These are phyloP conservation scores for Cercospora zeae-maydis DNA, from an alignment of 2,329 filamentous ascomycete species.

Conservation along the genomic window DNA sequence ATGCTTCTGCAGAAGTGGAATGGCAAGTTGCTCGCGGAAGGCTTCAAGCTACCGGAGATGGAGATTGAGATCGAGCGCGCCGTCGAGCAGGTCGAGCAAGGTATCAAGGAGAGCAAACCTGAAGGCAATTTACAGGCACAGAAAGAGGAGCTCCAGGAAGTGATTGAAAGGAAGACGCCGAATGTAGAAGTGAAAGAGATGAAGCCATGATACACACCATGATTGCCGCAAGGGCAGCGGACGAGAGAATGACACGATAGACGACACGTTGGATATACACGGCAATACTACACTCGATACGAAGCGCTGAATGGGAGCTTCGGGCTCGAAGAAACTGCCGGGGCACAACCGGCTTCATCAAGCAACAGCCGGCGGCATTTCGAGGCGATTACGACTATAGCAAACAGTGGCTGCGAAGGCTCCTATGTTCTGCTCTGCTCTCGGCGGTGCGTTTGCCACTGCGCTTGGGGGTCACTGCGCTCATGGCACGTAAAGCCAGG, in stretches of 20 bases:
- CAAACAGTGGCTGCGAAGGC: not conserved
- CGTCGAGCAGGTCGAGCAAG: constrained; percentile 49
- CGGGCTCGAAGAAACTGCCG: too few species aligned
- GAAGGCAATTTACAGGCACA: constrained; percentile 11
- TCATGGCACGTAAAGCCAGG: not conserved
- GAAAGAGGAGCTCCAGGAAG: constrained; percentile 15
- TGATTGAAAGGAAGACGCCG: constrained; percentile 9
- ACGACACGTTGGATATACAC: constrained; percentile 1
- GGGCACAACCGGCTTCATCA: too few species aligned
- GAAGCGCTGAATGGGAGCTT: not conserved
- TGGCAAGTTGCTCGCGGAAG: constrained; percentile 50
- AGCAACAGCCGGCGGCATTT: not conserved
- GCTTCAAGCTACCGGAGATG: constrained; percentile 49
- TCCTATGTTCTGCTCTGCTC: not conserved
- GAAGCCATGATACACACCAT: constrained; percentile 4
- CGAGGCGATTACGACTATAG: not conserved
- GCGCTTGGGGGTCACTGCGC: not conserved
- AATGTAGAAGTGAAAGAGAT: constrained; percentile 3
- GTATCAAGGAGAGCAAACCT: constrained; percentile 35
- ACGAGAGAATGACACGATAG: not conserved
- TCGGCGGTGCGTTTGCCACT: not conserved
- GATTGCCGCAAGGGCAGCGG: not conserved
- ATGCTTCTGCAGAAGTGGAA: constrained; percentile 52
- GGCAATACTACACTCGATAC: constrained; percentile 4
- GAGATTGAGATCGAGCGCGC: constrained; percentile 53